Evolutionary conservation across 805 yeast species (phyloP), one percentile per base, ranked within the genome.

Genomic region (Suhomyces vadensis): DNA sequence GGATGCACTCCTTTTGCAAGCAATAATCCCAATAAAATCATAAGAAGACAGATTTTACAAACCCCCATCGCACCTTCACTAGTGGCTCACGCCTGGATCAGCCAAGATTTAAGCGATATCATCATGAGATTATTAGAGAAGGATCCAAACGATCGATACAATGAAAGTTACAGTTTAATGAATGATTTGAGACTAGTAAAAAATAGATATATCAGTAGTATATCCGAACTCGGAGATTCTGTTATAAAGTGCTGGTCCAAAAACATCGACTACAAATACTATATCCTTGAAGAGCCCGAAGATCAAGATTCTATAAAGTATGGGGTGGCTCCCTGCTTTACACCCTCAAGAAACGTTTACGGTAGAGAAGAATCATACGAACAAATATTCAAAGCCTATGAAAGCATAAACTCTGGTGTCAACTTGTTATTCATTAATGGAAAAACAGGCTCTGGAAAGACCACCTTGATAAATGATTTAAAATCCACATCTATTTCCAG

Each of bases 381-480:
- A 6, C 31, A 40, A 9, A 33, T 52, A 1, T 39, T 43, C 24
- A 25, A 35, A 10, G 37, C 37, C 6, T 47, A 46, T 25, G 48
- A 51, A 13, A 45, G 31, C 13, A 5, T 43, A n/a, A 24, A 27
- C 6, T 35, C 35, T 11, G 59, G 58, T 1, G 31, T 44, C 53
- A 64, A 48, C 51, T 59, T 33, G 51, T 57, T 52, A 33, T 46
- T 74, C 5, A 51, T 77, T 3, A 51, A 57, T 1, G 82, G 82
- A 11, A 65, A 58, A 3, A 45, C 69, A 1, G 82, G 82, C 2
- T 54, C 63, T 5, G 82, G 82, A 1, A 76, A 75, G 52, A 61
- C 77, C 0, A 57, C 73, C 4, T 45, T 77, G 6, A 53, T 77
- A 5, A 58, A 59, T 22, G 77, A 72, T 22, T 47, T 76, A 35